A percentile compares a stretch with the other conserved stretches of the same genome.
These are phyloP conservation scores for Polyporus arcularius DNA, from an alignment of 768 basidiomycete genomes.

Conservation along the genomic window DNA sequence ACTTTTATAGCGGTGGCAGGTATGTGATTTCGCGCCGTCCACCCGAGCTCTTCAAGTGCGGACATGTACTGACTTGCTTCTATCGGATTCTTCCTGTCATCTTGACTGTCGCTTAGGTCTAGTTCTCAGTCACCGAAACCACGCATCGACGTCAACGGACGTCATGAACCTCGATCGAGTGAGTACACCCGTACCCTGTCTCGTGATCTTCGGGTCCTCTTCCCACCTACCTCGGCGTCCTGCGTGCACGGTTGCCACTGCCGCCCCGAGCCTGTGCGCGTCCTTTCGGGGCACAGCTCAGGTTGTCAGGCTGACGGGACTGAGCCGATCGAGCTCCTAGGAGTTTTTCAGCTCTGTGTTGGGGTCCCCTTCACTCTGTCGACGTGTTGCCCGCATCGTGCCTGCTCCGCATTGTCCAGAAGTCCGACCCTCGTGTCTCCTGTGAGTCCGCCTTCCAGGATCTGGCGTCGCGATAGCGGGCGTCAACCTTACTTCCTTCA, in stretches of 20 bases:
- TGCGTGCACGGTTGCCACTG: background rate
- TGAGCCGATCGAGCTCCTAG: too few species aligned
- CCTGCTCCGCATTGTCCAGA: background rate
- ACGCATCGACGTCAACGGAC: background rate
- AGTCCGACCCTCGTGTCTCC: background rate
- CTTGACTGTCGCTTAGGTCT: background rate
- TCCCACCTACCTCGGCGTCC: background rate
- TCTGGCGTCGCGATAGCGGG: background rate
- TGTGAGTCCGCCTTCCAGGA: background rate
- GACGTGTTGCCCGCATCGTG: background rate
- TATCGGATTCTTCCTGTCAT: background rate
- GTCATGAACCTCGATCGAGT: background rate
- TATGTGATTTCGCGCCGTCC: too few species aligned
- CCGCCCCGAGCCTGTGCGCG: background rate
- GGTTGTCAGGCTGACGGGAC: background rate
- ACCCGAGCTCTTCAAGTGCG: background rate
- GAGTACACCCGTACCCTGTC: background rate
- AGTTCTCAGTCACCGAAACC: background rate
- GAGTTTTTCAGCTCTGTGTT: too few species aligned
- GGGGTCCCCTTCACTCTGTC: background rate
- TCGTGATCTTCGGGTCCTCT: background rate
- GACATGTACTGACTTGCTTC: background rate
- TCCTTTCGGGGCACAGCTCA: background rate
- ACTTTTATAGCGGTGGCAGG: too few species aligned
- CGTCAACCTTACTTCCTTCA: slow-evolving; percentile 1